These are phyloP conservation scores for Dictyostelium capitatum DNA, from an alignment of 78 protist genomes.

Conservation along the genomic window DNA sequence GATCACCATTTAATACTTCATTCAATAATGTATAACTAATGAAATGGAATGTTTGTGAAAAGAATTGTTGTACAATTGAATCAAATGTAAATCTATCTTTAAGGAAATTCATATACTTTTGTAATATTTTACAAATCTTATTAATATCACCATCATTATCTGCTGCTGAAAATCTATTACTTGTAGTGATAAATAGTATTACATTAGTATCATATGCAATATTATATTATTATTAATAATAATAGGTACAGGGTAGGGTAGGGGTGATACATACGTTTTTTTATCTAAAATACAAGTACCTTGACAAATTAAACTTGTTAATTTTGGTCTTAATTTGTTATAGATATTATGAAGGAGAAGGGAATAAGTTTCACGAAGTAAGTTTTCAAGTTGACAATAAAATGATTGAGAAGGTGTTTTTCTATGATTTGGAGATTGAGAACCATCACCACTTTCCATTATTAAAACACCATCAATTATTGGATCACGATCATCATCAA, in stretches of 20 bases:
- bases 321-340: slow-evolving; percentile 42
- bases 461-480: slow-evolving; percentile 49
- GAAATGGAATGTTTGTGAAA: slow-evolving; percentile 61
- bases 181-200: not conserved
- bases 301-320: slow-evolving; percentile 15
- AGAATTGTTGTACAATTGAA: slow-evolving; percentile 68
- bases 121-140: slow-evolving; percentile 54
- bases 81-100: slow-evolving; percentile 54
- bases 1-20: slow-evolving; percentile 9
- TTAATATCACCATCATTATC: slow-evolving; percentile 28
- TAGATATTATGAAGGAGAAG: slow-evolving; percentile 56
- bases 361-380: slow-evolving; percentile 50
- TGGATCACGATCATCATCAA: slow-evolving; percentile 65
- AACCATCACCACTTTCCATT: not conserved
- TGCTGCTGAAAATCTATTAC: slow-evolving; percentile 63
- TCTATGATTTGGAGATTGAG: not conserved
- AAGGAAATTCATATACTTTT: slow-evolving; percentile 28
- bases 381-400: slow-evolving; percentile 28
- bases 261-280: slow-evolving; percentile 57
- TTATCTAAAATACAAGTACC: slow-evolving; percentile 46
- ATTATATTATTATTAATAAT: not conserved
- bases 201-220: not conserved
- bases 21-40: slow-evolving; percentile 34
- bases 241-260: no score
- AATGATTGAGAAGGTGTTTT: slow-evolving; percentile 42